A percentile compares a stretch with the other conserved stretches of the same genome.
Conservation (phyloP, 2,329 filamentous ascomycete species). For the Metarhizium robertsii region DNA sequence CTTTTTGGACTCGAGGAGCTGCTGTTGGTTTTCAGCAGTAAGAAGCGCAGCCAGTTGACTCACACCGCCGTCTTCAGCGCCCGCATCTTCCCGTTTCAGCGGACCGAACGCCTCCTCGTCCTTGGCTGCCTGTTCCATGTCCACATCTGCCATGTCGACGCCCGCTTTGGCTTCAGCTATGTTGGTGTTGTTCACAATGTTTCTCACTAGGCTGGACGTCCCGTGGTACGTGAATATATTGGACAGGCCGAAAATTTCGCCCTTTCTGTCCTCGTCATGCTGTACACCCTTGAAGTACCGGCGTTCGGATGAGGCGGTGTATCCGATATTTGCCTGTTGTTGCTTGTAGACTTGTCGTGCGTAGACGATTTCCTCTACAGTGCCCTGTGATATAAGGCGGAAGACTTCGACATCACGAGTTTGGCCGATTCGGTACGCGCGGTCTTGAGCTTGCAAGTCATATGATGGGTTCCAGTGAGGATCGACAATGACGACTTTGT, state of each 20-base stretch:
- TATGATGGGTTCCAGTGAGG: slow-evolving; percentile 97
- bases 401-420: slow-evolving; percentile 91
- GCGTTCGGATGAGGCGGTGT: slow-evolving; percentile 83
- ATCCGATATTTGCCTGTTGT: slow-evolving; percentile 95
- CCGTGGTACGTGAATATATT: slow-evolving; percentile 81
- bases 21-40: slow-evolving; percentile 36
- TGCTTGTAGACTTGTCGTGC: slow-evolving; percentile 98
- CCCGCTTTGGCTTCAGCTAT: slow-evolving; percentile 86
- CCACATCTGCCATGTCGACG: slow-evolving; percentile 68
- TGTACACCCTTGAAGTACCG: slow-evolving; percentile 95
- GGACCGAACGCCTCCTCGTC: slow-evolving; percentile 36
- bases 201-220: slow-evolving; percentile 72
- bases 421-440: slow-evolving; percentile 93
- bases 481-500: slow-evolving; percentile 95
- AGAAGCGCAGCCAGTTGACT: slow-evolving; percentile 56
- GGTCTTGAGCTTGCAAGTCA: slow-evolving; percentile 91
- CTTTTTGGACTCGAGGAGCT: slow-evolving; percentile 23
- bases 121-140: slow-evolving; percentile 52
- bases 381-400: slow-evolving; percentile 79
- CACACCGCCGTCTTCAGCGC: slow-evolving; percentile 57
- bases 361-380: slow-evolving; percentile 95
- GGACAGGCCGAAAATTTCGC: slow-evolving; percentile 83
- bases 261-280: slow-evolving; percentile 70
- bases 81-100: slow-evolving; percentile 38
- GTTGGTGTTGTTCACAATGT: slow-evolving; percentile 98